Percentiles rank a stretch among this genome's conserved stretches.
Conservation (phyloP, 371 early-diverging fungal genomes). For the Mycotypha africana region DNA sequence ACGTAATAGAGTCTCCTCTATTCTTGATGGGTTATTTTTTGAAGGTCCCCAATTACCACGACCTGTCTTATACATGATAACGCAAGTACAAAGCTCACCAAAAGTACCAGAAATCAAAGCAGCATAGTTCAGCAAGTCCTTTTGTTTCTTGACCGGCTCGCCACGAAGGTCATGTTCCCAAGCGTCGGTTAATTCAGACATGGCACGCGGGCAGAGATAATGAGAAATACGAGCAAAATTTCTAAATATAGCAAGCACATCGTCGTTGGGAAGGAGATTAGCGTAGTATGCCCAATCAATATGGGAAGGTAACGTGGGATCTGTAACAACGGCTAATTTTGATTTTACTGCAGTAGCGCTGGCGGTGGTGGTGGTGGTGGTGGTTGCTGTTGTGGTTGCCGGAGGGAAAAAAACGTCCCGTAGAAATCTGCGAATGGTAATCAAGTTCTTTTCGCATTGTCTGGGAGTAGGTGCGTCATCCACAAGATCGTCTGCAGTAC, state of each 20-base stretch:
- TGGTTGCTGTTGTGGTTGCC: too few species aligned
- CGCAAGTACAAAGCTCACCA: constrained; percentile 44
- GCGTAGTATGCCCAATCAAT: constrained; percentile 28
- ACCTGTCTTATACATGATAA: constrained; percentile 38
- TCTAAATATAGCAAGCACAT: constrained; percentile 23
- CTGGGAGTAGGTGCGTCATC: constrained; percentile 33
- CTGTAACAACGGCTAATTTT: too few species aligned
- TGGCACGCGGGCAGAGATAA: constrained; percentile 36
- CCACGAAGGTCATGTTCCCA: constrained; percentile 43
- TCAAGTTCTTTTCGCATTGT: constrained; percentile 16
- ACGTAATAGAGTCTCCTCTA: constrained; percentile 22
- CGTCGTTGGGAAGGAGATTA: constrained; percentile 13
- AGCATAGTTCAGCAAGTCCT: constrained; percentile 40
- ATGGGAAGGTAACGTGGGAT: constrained; percentile 13
- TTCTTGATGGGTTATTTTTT: constrained; percentile 12
- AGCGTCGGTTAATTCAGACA: constrained; percentile 42
- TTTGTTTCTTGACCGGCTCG: constrained; percentile 26
- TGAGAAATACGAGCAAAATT: constrained; percentile 32
- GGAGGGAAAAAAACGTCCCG: constrained; percentile 12
- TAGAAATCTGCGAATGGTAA: constrained; percentile 25
- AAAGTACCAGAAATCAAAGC: constrained; percentile 47
- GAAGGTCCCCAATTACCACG: constrained; percentile 27
- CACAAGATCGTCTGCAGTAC: constrained; percentile 52
- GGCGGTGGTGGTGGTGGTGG: too few species aligned
- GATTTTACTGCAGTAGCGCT: not conserved